Evolutionary conservation across 345 rosid genomes (phyloP), one percentile per base, ranked within the genome.

Genomic region (Syzygium jambos): DNA sequence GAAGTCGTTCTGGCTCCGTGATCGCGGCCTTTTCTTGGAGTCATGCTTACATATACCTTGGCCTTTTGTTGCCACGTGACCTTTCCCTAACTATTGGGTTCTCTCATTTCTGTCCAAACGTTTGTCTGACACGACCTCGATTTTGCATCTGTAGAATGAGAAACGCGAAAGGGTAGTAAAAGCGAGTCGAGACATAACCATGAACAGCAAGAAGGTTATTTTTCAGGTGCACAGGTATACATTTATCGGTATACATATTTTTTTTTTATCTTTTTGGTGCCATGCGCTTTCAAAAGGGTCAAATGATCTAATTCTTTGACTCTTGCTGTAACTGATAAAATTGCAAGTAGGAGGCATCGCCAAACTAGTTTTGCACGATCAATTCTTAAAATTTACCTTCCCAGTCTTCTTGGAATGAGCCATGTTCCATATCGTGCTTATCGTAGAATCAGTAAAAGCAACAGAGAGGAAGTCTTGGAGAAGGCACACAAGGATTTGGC

Each of bases 191-290:
- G 99, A 98, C 91, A 91, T 98, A 87, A 96, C 99, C 53, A 93
- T 93, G 87, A 94, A 94, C 91, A 98, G 99, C 92, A 98, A 98
- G 91, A 97, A 96, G 88, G 99, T 98, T 86, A 97, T 98, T 89
- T 98, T 95, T 90, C 98, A 96, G 92, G 99, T 96, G 86, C 99
- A 97, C 89, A 97, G 99, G 99, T 97, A 91, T 43, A 89, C 3
- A 9, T 61, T 84, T 52, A 51, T 46, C 41, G 29, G 19, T 55
- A 84, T 87, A 29, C 4, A 41, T 34, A 34, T 34, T 2, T 43
- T 43, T 43, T 43, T 16, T 51, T 84, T 15, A 1, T 63, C 17
- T 51, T 29, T 12, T 25, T 13, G 17, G 27, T 51, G 49, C 27
- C 11, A 6, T 87, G 30, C 7, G 1, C 11, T 15, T 46, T 46